phyloP scores from a whole-genome alignment of 2,329 filamentous ascomycete genomes.

The Gnomoniopsis smithogilvyi region DNA sequence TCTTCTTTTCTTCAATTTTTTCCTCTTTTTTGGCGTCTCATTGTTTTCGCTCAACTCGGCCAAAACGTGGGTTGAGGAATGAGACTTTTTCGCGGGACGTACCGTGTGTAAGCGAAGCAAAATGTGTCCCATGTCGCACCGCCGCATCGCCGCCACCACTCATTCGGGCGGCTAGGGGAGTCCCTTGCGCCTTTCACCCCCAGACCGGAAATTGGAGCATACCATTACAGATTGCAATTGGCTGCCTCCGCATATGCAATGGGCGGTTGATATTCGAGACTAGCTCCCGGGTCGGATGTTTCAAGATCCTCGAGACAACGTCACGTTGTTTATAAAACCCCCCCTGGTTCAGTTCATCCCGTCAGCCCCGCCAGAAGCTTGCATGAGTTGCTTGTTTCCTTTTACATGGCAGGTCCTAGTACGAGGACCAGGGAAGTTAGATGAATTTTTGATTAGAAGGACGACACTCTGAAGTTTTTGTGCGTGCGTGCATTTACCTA shows the following conservation, averaged over 20 bases:
- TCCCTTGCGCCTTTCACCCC: not conserved
- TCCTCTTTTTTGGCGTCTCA: not conserved
- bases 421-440: too few relatives aligned
- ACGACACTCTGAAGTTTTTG: too few relatives aligned
- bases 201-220: not conserved
- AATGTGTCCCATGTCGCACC: too few relatives aligned
- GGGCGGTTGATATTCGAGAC: not conserved
- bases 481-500: too few relatives aligned
- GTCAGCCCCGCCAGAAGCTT: too few relatives aligned
- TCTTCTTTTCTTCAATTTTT: conserved; percentile 5
- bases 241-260: not conserved
- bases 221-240: not conserved
- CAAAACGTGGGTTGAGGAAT: not conserved
- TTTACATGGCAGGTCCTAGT: too few relatives aligned
- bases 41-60: not conserved
- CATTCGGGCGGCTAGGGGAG: not conserved
- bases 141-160: not conserved
- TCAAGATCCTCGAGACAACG: not conserved
- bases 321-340: not conserved
- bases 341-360: not conserved
- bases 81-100: not conserved
- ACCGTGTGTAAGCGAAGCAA: too few relatives aligned
- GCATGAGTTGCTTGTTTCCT: too few relatives aligned
- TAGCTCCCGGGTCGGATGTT: not conserved
- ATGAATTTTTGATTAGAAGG: too few relatives aligned